Evolutionary conservation across 2,329 filamentous ascomycete genomes (phyloP), one percentile per base, ranked within the genome.

Genomic region (Lasiodiplodia hormozganensis): DNA sequence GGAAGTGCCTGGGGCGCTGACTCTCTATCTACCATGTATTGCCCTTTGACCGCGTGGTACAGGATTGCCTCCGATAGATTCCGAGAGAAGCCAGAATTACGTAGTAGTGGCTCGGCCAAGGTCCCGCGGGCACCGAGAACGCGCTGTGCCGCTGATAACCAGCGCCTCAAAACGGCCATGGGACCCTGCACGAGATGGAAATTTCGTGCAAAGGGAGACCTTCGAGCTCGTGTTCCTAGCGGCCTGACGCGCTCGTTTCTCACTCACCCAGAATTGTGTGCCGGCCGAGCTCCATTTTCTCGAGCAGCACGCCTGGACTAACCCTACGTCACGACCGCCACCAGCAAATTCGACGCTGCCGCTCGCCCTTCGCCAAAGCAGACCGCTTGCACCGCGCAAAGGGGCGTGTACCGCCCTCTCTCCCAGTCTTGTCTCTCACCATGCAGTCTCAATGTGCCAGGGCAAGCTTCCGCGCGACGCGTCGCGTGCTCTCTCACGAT

Each of bases 361-460:
- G 21, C 23, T 34, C n/a, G 58, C 10, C 47, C 43, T 47, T 40
- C 60, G 60, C 47, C 38, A 64, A 28, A 38, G n/a, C 14, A 64
- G 12, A 25, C 60, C 47, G 18, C 28, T 51, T 31, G 3, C 60
- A 53, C 60, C 38, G 25, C 31, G 60, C 60, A 31, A 52, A 52
- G 6, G 47, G 47, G 43, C 60, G 60, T 31, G 60, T 53, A 11
- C 11, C 34, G 60, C 47, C 47, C 60, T 60, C 56, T 38, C 43
- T 18, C 14, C 31, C n/a, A 52, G 23, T 64, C 14, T 21, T 4
- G 28, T 23, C 14, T 25, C 38, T 21, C 67, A 58, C 49, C 28
- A 68, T 68, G 67, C 67, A 68, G 67, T 65, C 67, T 28, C 67
- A 68, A 53, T 68, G 67, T 40, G 67, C 67, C 51, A 68, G 58